Percentiles rank a stretch among this genome's conserved stretches.
Evolutionary conservation across 2,329 filamentous ascomycete genomes (phyloP).

Genomic region (Pseudogymnoascus sp.): DNA sequence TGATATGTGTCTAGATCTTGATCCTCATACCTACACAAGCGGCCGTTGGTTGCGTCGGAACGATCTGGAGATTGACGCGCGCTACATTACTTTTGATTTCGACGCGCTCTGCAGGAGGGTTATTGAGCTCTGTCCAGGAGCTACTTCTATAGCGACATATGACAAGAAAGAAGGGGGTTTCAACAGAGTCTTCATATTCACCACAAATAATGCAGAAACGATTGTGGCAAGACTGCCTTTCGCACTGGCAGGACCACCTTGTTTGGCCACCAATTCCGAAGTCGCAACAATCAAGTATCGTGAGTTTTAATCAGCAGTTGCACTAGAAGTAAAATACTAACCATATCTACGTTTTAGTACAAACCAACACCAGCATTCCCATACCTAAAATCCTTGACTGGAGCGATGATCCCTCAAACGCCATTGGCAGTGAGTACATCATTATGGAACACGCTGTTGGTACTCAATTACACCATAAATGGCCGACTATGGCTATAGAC

Average conservation of each 20-base stretch:
- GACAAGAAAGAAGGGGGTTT: conserved; percentile 38
- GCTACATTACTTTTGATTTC: conserved; percentile 36
- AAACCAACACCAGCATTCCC: conserved; percentile 31
- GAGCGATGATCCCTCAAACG: conserved; percentile 31
- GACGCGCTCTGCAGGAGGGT: conserved; percentile 31
- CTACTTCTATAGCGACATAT: conserved; percentile 28
- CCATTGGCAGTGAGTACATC: conserved; percentile 33
- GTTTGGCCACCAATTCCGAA: conserved; percentile 35
- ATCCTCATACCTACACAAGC: conserved; percentile 30
- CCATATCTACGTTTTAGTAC: conserved; percentile 11
- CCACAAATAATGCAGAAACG: conserved; percentile 30
- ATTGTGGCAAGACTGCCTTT: conserved; percentile 38
- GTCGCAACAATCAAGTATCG: conserved; percentile 38
- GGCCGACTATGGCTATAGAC: conserved; percentile 26
- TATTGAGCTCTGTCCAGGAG: conserved; percentile 31
- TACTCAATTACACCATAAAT: conserved; percentile 28
- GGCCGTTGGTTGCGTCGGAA: conserved; percentile 34
- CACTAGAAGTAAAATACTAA: neutral
- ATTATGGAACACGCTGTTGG: conserved; percentile 33
- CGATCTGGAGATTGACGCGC: conserved; percentile 29
- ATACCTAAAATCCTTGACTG: conserved; percentile 37
- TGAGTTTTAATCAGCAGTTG: conserved; percentile 20
- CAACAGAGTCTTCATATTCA: conserved; percentile 38
- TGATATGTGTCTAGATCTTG: conserved; percentile 12
- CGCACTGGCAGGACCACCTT: conserved; percentile 30